phyloP scores from a whole-genome alignment of 73 alveolate species.

The Durusdinium trenchii region DNA sequence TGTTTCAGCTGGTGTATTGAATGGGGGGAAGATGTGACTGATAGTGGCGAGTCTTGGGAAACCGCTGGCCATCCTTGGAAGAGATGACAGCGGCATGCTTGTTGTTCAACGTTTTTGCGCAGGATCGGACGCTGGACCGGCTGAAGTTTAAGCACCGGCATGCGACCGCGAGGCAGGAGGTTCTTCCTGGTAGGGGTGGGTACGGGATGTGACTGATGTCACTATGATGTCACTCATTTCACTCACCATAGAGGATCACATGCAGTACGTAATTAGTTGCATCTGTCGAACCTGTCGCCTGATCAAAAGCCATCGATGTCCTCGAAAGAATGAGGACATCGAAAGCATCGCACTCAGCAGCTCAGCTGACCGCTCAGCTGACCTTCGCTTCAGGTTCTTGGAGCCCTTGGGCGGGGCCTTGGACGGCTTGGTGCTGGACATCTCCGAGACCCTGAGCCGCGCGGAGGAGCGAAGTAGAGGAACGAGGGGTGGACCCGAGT shows the following conservation, averaged over 20 bases:
- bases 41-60: background rate
- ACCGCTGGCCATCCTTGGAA: background rate
- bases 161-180: conserved; percentile 68
- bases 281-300: background rate
- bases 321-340: too few relatives aligned
- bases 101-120: background rate
- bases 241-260: background rate
- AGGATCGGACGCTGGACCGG: conserved; percentile 70
- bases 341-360: too few relatives aligned
- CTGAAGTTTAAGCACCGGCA: conserved; percentile 64
- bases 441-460: conserved; percentile 45
- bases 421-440: conserved; percentile 50
- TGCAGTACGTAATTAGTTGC: background rate
- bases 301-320: too few relatives aligned
- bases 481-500: too few relatives aligned
- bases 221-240: background rate
- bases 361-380: background rate
- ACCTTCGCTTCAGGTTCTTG: background rate
- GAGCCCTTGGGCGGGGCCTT: conserved; percentile 60
- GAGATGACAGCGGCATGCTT: background rate
- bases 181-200: too few relatives aligned
- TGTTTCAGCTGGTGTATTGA: background rate
- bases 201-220: background rate
- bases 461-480: conserved; percentile 24
- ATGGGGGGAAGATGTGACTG: background rate